A percentile compares a stretch with the other conserved stretches of the same genome.
phyloP scores from a whole-genome alignment of 148 eudicot genomes.

The Spergularia marina region DNA sequence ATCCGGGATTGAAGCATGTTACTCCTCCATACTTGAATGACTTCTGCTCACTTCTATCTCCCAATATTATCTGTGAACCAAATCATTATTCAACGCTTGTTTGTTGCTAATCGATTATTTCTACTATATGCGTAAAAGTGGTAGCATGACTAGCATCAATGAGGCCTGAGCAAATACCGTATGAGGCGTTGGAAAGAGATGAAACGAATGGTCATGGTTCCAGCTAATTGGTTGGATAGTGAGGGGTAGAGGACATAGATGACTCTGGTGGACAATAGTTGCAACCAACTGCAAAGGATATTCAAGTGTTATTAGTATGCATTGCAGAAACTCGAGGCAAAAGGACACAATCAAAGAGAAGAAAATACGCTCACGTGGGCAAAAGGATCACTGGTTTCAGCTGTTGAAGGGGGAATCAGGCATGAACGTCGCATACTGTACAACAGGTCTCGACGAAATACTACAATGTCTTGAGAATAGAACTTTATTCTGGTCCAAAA shows the following conservation, averaged over 20 bases:
- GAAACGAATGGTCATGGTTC: conserved; percentile 93
- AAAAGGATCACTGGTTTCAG: conserved; percentile 89
- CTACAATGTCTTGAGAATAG: conserved; percentile 82
- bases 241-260: conserved; percentile 92
- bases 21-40: conserved; percentile 67
- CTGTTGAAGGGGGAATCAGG: conserved; percentile 73
- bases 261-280: conserved; percentile 91
- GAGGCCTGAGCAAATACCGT: conserved; percentile 43
- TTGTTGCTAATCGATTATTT: too few relatives aligned
- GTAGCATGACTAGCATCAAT: too few relatives aligned
- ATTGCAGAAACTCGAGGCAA: not conserved
- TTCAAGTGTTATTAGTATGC: not conserved
- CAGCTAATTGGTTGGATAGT: conserved; percentile 80
- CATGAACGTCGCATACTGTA: conserved; percentile 92
- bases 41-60: conserved; percentile 87
- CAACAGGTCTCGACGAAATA: conserved; percentile 87
- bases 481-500: conserved; percentile 64
- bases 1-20: conserved; percentile 95
- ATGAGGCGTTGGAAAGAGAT: conserved; percentile 87
- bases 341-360: not conserved
- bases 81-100: conserved; percentile 5
- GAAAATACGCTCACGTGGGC: conserved; percentile 61
- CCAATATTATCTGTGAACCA: conserved; percentile 70
- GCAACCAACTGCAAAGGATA: conserved; percentile 80
- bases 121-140: too few relatives aligned